Conservation (phyloP, 2,329 filamentous ascomycete species). For the Pseudodiploospora longispora region DNA sequence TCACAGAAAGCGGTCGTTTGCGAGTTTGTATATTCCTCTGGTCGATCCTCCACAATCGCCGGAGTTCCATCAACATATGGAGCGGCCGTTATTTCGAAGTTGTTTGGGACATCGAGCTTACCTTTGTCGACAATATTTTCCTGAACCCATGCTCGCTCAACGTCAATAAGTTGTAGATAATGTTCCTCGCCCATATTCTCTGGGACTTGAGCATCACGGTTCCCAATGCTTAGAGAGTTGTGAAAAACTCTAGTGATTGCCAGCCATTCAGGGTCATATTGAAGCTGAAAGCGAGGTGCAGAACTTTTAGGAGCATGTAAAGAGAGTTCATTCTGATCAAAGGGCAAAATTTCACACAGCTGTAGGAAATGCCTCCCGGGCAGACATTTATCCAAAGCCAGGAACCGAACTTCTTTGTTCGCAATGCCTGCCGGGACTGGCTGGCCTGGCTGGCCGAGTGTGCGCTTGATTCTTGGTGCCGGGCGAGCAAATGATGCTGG, state of each 20-base stretch:
- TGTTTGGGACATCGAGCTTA: conserved; percentile 63
- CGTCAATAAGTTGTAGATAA: conserved; percentile 61
- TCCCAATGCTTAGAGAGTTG: conserved; percentile 53
- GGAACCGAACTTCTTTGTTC: conserved; percentile 74
- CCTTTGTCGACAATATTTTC: conserved; percentile 58
- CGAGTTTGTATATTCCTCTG: conserved; percentile 75
- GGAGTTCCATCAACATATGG: conserved; percentile 52
- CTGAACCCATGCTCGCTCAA: conserved; percentile 71
- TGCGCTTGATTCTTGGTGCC: conserved; percentile 25
- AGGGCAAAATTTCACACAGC: conserved; percentile 54
- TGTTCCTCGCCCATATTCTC: conserved; percentile 58
- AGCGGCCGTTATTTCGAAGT: conserved; percentile 72
- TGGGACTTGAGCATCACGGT: conserved; percentile 44
- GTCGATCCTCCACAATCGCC: conserved; percentile 53
- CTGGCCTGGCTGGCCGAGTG: conserved; percentile 50
- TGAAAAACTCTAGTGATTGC: conserved; percentile 83
- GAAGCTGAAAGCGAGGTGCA: conserved; percentile 46
- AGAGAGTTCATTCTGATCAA: conserved; percentile 24
- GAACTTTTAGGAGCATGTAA: conserved; percentile 12
- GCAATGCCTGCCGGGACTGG: conserved; percentile 63
- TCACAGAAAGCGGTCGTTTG: conserved; percentile 80
- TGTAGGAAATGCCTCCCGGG: conserved; percentile 76
- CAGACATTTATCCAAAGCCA: conserved; percentile 87
- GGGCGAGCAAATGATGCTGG: conserved; percentile 62
- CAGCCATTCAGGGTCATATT: conserved; percentile 93